Conservation (phyloP, 345 rosid species). For the Brassica juncea region DNA sequence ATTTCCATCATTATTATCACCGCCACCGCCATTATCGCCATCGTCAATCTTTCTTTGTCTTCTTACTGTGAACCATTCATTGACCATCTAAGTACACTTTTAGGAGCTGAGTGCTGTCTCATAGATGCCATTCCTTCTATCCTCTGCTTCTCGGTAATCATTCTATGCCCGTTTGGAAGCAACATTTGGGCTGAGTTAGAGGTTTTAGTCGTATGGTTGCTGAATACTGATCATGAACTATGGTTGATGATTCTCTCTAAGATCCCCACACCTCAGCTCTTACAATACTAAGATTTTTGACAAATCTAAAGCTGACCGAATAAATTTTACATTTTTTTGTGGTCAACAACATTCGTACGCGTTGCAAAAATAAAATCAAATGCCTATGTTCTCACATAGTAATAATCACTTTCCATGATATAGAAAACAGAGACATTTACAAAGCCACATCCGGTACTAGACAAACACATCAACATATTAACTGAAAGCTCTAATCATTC, state of each 20-base stretch:
- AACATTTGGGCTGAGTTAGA: constrained; percentile 40
- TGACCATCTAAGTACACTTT: constrained; percentile 72
- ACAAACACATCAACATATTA: not conserved
- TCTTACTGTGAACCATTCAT: constrained; percentile 41
- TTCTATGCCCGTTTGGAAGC: constrained; percentile 51
- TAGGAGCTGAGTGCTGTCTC: constrained; percentile 62
- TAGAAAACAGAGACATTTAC: too few species aligned
- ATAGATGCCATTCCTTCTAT: constrained; percentile 33
- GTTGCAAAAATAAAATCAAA: too few species aligned
- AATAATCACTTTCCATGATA: too few species aligned
- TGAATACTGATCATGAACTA: constrained; percentile 4
- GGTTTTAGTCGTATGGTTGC: constrained; percentile 28
- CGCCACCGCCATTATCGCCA: not conserved
- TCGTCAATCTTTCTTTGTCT: constrained; percentile 40
- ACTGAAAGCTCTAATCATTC: not conserved
- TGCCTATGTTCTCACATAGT: too few species aligned
- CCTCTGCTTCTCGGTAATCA: constrained; percentile 52
- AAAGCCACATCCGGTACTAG: not conserved
- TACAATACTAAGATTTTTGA: too few species aligned
- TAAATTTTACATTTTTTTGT: too few species aligned
- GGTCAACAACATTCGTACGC: too few species aligned
- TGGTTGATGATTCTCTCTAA: constrained; percentile 41
- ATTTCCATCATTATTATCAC: constrained; percentile 36
- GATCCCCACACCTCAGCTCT: constrained; percentile 41
- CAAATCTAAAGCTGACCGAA: too few species aligned